Base-by-base conservation (phyloP, 2,329 filamentous ascomycete genomes). In the Fusarium sarcochroum region DNA sequence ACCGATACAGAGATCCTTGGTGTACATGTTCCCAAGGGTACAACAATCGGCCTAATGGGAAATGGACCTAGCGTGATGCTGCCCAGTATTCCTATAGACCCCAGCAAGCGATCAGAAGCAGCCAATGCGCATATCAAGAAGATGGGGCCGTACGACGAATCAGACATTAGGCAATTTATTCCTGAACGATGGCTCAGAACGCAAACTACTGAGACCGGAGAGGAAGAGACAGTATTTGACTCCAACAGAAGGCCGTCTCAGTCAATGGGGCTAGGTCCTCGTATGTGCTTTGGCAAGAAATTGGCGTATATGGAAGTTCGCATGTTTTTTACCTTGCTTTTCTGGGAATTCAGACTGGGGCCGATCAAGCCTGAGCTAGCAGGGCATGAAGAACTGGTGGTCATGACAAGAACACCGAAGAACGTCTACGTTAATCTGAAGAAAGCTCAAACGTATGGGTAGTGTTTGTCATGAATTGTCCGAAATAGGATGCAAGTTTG, bases 161-260 rank as follows among this genome's bases (percentile, higher is more conserved):
- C 42, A n/a, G 73, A 68, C 37, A 64, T 58, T 46, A 67, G 30
- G 34, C 42, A 60, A 1, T 82, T 81, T 44, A 51, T 70, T 21
- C 80, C 80, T 0, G 79, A 82, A 57, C 65, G 79, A 6, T 82
- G 80, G 80, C 70, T 81, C 1, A 55, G 49, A 44, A 73, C 56
- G 1, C 27, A 30, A 7, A 47, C 18, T 4, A 56, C 32, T 5
- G 54, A 40, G 0, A 13, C 35, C 0, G 69, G 55, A 23, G 25
- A 53, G 3, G 18, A 62, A 5, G 50, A 67, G 11, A 66, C 27
- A 1, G 44, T 51, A 5, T 73, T 73, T 61, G 63, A 73, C 10
- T 35, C 37, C 1, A 58, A 59, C 1, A 52, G 52, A 38, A 57
- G 70, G 4, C 70, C 70, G 0, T 23, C 61, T 3, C 63, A 70